Evolutionary conservation across 345 rosid genomes (phyloP), one percentile per base, ranked within the genome.

Genomic region (Rhodamnia argentea): DNA sequence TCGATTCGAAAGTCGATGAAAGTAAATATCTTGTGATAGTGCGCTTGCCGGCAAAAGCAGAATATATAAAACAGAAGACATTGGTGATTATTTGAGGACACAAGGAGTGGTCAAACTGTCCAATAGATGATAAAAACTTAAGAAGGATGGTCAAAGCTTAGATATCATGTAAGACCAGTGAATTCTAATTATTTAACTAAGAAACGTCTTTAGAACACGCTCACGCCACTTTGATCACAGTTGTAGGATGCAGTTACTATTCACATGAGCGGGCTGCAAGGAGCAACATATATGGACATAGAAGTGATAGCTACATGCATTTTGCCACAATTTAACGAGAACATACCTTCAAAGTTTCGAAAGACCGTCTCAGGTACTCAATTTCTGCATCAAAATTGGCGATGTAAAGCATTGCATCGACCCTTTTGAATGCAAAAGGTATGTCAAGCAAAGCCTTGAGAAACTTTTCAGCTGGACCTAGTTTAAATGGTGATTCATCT

Each of bases 391-490:
- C 98, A n/a, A 96, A 98, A 89, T 94, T 98, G 82, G 92, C 92
- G 23, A 95, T 88, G 85, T 96, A 96, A 82, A 96, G 96, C 99
- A 98, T 93, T 12, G 99, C 98, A 86, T 95, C 95, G 16, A 94
- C 91, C 87, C 99, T 95, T 89, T 93, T 94, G 70, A 98, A 98
- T 29, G 99, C 96, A 40, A 94, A 94, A 78, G 99, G 99, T 85
- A 98, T 89, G 18, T 93, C 94, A 52, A 98, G 93, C 86, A 98
- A 87, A 23, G 94, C 95, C 91, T 88, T 98, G 60, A 98, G 96
- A 85, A 98, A 98, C 87, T 94, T 98, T 91, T 96, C 99, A 1
- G 99, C 99, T 37, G 97, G 96, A 27, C 98, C 99, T 20, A 95
- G 88, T 90, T 96, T 96, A 84, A 89, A 85, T 16, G 94, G 98